phyloP scores from a whole-genome alignment of 1,284 basidiomycete species.

The Neonothopanus nambi region DNA sequence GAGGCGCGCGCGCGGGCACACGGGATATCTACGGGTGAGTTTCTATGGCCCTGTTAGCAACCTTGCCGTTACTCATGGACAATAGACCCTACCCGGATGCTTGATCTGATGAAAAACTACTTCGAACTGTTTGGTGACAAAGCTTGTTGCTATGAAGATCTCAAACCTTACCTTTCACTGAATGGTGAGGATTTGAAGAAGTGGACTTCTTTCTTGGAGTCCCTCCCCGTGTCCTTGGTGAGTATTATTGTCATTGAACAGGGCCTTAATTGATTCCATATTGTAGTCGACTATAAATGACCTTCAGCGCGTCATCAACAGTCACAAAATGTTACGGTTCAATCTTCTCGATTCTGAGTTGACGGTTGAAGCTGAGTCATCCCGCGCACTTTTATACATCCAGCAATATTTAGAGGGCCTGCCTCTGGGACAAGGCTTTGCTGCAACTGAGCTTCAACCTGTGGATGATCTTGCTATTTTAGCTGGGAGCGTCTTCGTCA shows the following conservation, averaged over 20 bases:
- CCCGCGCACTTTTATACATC: conserved; percentile 52
- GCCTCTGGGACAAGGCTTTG: conserved; percentile 62
- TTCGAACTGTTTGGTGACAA: conserved; percentile 77
- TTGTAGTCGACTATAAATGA: conserved; percentile 46
- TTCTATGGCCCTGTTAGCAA: conserved; percentile 5
- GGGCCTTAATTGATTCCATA: not conserved
- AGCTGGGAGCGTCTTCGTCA: conserved; percentile 67
- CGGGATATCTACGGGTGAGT: conserved; percentile 46
- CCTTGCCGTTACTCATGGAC: conserved; percentile 5
- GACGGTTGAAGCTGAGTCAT: conserved; percentile 55
- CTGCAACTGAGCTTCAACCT: conserved; percentile 81
- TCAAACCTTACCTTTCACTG: conserved; percentile 63
- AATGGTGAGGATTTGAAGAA: conserved; percentile 43
- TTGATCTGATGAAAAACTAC: conserved; percentile 61
- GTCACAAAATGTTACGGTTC: conserved; percentile 69
- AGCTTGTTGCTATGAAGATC: conserved; percentile 83
- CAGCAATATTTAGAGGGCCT: conserved; percentile 67
- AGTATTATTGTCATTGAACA: conserved; percentile 23
- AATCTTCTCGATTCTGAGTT: conserved; percentile 48
- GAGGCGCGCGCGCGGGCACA: conserved; percentile 56
- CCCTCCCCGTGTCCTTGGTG: conserved; percentile 49
- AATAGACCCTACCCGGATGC: conserved; percentile 45
- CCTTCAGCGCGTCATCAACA: conserved; percentile 66
- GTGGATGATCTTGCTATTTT: conserved; percentile 84
- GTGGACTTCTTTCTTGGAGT: conserved; percentile 60